A percentile compares a stretch with the other conserved stretches of the same genome.
These are phyloP conservation scores for Cladosporium austrohemisphaericum DNA, from an alignment of 2,329 filamentous ascomycete species.

Conservation along the genomic window DNA sequence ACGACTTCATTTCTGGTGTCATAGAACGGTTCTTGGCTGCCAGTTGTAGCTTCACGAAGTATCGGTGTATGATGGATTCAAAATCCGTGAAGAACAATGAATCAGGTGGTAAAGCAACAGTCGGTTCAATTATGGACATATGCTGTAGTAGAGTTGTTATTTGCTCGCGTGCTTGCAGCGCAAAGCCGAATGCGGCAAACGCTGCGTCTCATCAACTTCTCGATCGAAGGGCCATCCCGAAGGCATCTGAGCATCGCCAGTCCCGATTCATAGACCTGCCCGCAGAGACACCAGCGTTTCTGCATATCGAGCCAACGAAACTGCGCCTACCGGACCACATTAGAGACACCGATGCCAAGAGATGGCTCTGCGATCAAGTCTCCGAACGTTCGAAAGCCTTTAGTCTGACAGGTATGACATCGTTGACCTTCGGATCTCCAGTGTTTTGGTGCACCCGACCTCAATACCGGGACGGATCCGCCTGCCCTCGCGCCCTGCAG, in stretches of 20 bases:
- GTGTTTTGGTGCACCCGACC: neutral
- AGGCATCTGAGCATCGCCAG: neutral
- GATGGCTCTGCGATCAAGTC: conserved; percentile 7
- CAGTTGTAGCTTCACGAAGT: too few relatives aligned
- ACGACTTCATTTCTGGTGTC: too few relatives aligned
- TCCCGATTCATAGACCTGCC: conserved; percentile 2
- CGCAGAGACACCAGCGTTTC: conserved; percentile 4
- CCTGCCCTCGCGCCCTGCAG: neutral
- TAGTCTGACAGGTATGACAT: conserved; percentile 12
- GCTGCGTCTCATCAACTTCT: neutral
- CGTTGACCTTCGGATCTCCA: conserved; percentile 2
- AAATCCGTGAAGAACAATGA: too few relatives aligned
- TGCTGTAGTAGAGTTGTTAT: too few relatives aligned
- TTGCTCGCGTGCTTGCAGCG: too few relatives aligned
- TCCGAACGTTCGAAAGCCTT: conserved; percentile 7
- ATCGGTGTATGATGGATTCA: too few relatives aligned
- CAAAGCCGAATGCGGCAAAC: neutral
- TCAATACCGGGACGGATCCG: conserved; percentile 1
- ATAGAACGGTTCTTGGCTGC: too few relatives aligned
- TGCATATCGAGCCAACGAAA: conserved; percentile 5
- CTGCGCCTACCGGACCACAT: neutral
- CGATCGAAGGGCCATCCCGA: conserved; percentile 9
- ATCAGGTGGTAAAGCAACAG: too few relatives aligned
- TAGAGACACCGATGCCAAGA: conserved; percentile 3
- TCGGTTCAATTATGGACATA: too few relatives aligned